Evolutionary conservation across 306 rosid genomes (phyloP).

Genomic region (Calophaca sinica): DNA sequence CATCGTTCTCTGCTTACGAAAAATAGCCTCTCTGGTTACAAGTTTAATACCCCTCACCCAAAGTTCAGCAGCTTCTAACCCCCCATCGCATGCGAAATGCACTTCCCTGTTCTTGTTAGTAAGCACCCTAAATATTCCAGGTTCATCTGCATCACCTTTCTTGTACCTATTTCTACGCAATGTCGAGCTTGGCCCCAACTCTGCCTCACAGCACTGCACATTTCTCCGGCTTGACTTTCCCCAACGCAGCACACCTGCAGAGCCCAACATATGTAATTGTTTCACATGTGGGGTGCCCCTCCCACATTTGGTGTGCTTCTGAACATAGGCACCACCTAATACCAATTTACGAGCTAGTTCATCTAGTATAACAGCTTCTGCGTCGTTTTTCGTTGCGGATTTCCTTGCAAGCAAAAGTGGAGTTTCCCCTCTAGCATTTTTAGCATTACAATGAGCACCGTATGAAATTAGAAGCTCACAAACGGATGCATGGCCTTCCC

Average conservation of each 20-base stretch:
- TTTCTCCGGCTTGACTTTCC: conserved; percentile 77
- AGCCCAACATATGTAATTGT: conserved; percentile 66
- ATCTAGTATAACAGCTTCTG: conserved; percentile 70
- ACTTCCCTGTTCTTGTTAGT: conserved; percentile 75
- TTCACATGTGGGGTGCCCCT: conserved; percentile 77
- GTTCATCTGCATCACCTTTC: conserved; percentile 65
- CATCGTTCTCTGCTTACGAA: conserved; percentile 39
- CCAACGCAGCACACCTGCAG: conserved; percentile 72
- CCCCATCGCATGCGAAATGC: conserved; percentile 85
- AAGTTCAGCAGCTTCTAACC: conserved; percentile 73
- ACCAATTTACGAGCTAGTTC: conserved; percentile 75
- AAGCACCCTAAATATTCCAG: conserved; percentile 84
- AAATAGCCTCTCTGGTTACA: conserved; percentile 63
- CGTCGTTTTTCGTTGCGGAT: conserved; percentile 50
- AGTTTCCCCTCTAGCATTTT: conserved; percentile 75
- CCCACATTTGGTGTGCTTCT: conserved; percentile 85
- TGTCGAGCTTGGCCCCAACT: conserved; percentile 68
- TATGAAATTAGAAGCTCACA: conserved; percentile 71
- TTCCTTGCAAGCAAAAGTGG: conserved; percentile 74
- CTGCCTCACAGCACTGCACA: conserved; percentile 70
- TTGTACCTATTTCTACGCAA: conserved; percentile 63
- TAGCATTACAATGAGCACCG: conserved; percentile 64
- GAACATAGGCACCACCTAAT: conserved; percentile 59
- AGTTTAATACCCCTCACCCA: conserved; percentile 94
- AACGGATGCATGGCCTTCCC: conserved; percentile 76